Conservation (phyloP, 495 filamentous ascomycete genomes). For the Lichina pygmaea region DNA sequence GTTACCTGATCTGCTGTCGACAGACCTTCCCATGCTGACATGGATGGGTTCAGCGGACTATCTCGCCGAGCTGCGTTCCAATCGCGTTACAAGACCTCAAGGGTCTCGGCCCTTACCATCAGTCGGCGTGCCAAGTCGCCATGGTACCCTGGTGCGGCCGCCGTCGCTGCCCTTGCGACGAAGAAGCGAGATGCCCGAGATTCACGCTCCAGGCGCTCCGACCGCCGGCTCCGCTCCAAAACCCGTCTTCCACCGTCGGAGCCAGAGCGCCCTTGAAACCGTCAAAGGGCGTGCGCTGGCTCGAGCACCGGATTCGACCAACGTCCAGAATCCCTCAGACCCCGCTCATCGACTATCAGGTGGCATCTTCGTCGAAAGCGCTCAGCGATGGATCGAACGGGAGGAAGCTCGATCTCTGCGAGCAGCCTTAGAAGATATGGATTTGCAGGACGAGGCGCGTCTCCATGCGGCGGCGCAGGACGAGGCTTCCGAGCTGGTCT, state of each 20-base stretch:
- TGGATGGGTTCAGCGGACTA: constrained; percentile 31
- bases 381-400: constrained; percentile 62
- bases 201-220: no score
- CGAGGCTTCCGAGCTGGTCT: constrained; percentile 71
- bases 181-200: no score
- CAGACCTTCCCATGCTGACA: constrained; percentile 2
- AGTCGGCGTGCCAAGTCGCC: constrained; percentile 5
- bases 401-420: constrained; percentile 56
- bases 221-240: constrained; percentile 13
- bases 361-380: constrained; percentile 50
- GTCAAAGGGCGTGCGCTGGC: no score
- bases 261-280: constrained; percentile 18
- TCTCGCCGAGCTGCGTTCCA: constrained; percentile 53
- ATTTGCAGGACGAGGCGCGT: constrained; percentile 37
- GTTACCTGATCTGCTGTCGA: neutral
- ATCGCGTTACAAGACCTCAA: constrained; percentile 44
- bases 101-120: constrained; percentile 55
- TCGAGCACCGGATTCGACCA: constrained; percentile 9
- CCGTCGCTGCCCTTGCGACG: no score
- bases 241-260: constrained; percentile 13
- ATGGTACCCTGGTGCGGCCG: constrained; percentile 1
- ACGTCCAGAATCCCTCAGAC: constrained; percentile 10
- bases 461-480: constrained; percentile 53
- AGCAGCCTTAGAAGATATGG: constrained; percentile 58
- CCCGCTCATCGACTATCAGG: constrained; percentile 25